phyloP scores from a whole-genome alignment of 2,329 filamentous ascomycete genomes.

The Epichloe elymi region DNA sequence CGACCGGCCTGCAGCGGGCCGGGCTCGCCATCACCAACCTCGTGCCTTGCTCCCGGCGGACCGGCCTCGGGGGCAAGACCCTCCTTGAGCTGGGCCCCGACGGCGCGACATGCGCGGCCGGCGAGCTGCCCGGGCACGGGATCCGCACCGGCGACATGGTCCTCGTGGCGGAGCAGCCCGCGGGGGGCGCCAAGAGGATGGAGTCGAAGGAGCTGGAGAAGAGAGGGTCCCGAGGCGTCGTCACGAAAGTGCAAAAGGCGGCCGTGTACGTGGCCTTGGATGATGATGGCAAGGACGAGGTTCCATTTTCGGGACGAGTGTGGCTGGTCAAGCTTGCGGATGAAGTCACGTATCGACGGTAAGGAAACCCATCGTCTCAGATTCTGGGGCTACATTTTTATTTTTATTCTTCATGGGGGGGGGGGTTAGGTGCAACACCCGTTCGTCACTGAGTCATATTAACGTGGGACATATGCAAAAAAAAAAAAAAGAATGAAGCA shows the following conservation, averaged over 20 bases:
- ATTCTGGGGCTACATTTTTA: neutral
- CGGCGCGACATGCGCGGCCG: slow-evolving; percentile 42
- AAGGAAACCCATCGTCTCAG: slow-evolving; percentile 5
- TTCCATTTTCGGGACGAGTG: slow-evolving; percentile 32
- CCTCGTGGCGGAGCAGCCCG: slow-evolving; percentile 59
- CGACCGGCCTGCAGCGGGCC: slow-evolving; percentile 56
- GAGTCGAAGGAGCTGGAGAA: slow-evolving; percentile 59
- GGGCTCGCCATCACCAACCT: slow-evolving; percentile 74
- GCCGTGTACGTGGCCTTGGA: slow-evolving; percentile 56
- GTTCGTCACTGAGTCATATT: too few species aligned
- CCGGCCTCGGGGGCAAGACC: slow-evolving; percentile 81
- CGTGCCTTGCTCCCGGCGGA: slow-evolving; percentile 60
- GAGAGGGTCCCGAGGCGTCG: slow-evolving; percentile 56
- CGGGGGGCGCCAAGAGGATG: slow-evolving; percentile 57
- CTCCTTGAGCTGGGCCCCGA: slow-evolving; percentile 72
- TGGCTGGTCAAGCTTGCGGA: slow-evolving; percentile 57
- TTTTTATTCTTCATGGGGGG: neutral
- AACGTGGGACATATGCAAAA: neutral
- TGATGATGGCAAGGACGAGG: slow-evolving; percentile 46
- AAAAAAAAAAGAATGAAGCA: slow-evolving; percentile 40
- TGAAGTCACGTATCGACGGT: slow-evolving; percentile 52
- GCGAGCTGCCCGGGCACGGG: slow-evolving; percentile 60
- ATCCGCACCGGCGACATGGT: slow-evolving; percentile 69
- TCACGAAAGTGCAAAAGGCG: slow-evolving; percentile 47
- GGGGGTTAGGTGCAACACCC: too few species aligned